Evolutionary conservation across 768 basidiomycete genomes (phyloP), one percentile per base, ranked within the genome.

Genomic region (Pleurotus eryngii): DNA sequence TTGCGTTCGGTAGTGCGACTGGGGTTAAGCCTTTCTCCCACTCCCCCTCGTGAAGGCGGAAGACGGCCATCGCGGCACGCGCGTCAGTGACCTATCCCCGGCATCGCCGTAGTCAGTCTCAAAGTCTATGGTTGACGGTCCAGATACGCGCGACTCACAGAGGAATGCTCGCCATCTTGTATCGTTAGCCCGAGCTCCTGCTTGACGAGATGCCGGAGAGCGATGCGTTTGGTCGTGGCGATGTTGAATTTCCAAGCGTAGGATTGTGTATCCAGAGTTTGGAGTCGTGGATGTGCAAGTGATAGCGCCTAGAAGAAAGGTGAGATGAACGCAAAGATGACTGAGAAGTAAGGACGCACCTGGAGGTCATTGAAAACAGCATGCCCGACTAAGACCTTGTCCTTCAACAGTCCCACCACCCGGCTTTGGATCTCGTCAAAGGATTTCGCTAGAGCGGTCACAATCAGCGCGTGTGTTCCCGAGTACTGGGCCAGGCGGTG

Each of bases 11-110:
- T 24, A 0, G 22, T 24, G 22, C 12, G 45, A 38, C 35, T n/a
- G 58, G 42, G 18, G 62, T 65, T 5, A 74, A 68, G 4, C 72
- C 69, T 17, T 76, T 77, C 61, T 98, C 95, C 92, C 92, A 98
- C 46, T 83, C 79, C 53, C 84, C 84, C 63, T 89, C 86, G 69
- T 95, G 81, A 14, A 95, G 66, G 5, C 94, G 81, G 69, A 90
- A 98, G 40, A 98, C 76, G 0, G 93, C 95, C 93, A 99, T 97
- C 0, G 95, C 91, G 0, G 95, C 96, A 50, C 95, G 81, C 0
- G 95, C 94, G 67, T 98, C 95, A 15, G 84, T 90, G 5, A 98
- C 86, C 95, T 97, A 58, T 22, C 54, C 9, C 30, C 1, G 30
- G 8, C 30, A 35, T 35, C 30, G 3, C 8, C 30, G 8, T 35